These are phyloP conservation scores for Monocercomonoides exilis DNA, from an alignment of 78 protist genomes.

Conservation along the genomic window DNA sequence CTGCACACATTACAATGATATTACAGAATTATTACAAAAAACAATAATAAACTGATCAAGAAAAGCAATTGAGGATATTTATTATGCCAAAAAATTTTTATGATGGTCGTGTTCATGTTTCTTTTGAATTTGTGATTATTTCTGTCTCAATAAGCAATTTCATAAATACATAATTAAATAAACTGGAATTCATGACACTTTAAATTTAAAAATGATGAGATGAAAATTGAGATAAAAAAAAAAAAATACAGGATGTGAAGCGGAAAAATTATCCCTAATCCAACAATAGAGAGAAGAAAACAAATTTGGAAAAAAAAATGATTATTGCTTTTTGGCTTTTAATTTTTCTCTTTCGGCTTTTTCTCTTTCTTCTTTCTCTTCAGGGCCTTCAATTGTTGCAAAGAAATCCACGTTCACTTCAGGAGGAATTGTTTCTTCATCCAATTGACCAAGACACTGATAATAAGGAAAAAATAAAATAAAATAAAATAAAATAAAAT, in stretches of 20 bases:
- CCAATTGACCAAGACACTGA: neutral
- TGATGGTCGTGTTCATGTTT: too few species aligned
- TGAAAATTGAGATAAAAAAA: too few species aligned
- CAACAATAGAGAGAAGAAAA: neutral
- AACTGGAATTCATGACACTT: too few species aligned
- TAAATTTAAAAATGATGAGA: neutral
- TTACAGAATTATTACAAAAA: neutral
- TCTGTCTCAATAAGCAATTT: too few species aligned
- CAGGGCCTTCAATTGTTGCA: constrained; percentile 4
- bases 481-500: neutral
- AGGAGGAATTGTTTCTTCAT: neutral
- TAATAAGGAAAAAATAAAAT: too few species aligned
- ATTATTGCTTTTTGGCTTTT: neutral
- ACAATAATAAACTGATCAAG: too few species aligned
- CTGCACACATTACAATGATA: neutral
- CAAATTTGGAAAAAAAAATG: neutral
- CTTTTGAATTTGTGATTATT: too few species aligned
- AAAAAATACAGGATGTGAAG: neutral
- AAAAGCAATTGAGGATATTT: too few species aligned
- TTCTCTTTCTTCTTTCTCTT: too few species aligned
- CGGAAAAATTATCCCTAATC: neutral
- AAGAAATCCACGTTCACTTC: neutral
- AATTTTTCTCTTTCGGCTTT: too few species aligned
- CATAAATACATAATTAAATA: too few species aligned
- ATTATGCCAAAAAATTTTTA: too few species aligned